Evolutionary conservation across 306 rosid genomes (phyloP).

Genomic region (Acmispon strigosus): DNA sequence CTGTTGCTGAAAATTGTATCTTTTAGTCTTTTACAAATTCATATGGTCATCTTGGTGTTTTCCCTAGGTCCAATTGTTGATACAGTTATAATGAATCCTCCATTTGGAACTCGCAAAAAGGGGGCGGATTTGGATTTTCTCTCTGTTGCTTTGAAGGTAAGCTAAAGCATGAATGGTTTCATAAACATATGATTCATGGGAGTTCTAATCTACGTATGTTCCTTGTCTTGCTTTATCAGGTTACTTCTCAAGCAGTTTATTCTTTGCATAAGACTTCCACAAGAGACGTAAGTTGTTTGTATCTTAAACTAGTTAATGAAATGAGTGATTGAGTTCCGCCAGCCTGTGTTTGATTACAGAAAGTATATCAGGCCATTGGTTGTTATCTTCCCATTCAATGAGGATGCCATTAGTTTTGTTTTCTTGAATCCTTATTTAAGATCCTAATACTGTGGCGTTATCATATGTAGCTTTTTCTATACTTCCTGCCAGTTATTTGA

Average conservation of each 20-base stretch:
- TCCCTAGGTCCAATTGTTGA: slow-evolving; percentile 61
- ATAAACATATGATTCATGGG: not conserved
- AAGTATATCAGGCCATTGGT: not conserved
- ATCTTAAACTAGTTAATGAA: slow-evolving; percentile 5
- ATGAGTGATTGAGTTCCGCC: not conserved
- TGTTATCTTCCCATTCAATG: not conserved
- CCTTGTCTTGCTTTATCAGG: slow-evolving; percentile 34
- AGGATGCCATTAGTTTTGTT: not conserved
- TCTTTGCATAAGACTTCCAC: slow-evolving; percentile 89
- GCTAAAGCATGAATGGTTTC: not conserved
- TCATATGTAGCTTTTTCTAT: not conserved
- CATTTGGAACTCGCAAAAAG: slow-evolving; percentile 80
- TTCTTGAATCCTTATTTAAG: not conserved
- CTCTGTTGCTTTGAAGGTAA: slow-evolving; percentile 65
- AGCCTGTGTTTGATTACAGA: not conserved
- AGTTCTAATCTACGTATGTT: slow-evolving; percentile 13
- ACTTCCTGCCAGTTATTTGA: not conserved
- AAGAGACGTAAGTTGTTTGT: slow-evolving; percentile 64
- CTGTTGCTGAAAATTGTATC: not conserved
- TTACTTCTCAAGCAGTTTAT: slow-evolving; percentile 88
- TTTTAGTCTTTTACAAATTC: not conserved
- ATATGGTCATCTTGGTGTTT: slow-evolving; percentile 9
- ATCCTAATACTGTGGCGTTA: not conserved
- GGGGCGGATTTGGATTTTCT: slow-evolving; percentile 94
- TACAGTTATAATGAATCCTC: slow-evolving; percentile 93